A percentile compares a stretch with the other conserved stretches of the same genome.
These are phyloP conservation scores for Vitellaria paradoxa DNA, from an alignment of 179 eudicot species.

Conservation along the genomic window DNA sequence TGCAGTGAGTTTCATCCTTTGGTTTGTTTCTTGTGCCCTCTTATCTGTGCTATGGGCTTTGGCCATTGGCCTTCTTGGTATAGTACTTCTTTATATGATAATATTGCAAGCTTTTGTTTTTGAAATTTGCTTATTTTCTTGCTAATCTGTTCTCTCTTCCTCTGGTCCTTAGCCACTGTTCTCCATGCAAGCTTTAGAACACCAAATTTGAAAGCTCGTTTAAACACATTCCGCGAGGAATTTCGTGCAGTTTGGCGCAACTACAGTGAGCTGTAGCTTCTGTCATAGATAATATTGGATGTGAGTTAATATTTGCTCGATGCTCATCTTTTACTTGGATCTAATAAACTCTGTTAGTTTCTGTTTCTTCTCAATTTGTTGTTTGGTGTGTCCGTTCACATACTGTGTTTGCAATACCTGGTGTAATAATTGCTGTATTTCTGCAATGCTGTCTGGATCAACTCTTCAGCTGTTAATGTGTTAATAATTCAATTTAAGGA, in stretches of 20 bases:
- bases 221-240: constrained; percentile 92
- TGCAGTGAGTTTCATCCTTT: constrained; percentile 69
- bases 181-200: constrained; percentile 91
- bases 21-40: constrained; percentile 84
- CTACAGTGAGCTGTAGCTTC: constrained; percentile 77
- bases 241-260: constrained; percentile 97
- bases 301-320: background rate
- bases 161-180: constrained; percentile 48
- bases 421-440: background rate
- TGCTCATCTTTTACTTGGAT: background rate
- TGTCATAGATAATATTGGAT: constrained; percentile 5
- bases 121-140: background rate
- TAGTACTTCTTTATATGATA: background rate
- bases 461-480: background rate
- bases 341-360: background rate
- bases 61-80: constrained; percentile 71
- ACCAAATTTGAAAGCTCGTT: constrained; percentile 88
- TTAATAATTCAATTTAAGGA: background rate
- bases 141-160: constrained; percentile 6
- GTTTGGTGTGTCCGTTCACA: background rate
- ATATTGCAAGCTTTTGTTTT: background rate
- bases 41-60: constrained; percentile 67
- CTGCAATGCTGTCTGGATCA: background rate
- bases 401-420: background rate
- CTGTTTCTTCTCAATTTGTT: background rate